A percentile compares a stretch with the other conserved stretches of the same genome.
phyloP scores from a whole-genome alignment of 2,329 filamentous ascomycete species.

The Bimuria novae-zelandiae region DNA sequence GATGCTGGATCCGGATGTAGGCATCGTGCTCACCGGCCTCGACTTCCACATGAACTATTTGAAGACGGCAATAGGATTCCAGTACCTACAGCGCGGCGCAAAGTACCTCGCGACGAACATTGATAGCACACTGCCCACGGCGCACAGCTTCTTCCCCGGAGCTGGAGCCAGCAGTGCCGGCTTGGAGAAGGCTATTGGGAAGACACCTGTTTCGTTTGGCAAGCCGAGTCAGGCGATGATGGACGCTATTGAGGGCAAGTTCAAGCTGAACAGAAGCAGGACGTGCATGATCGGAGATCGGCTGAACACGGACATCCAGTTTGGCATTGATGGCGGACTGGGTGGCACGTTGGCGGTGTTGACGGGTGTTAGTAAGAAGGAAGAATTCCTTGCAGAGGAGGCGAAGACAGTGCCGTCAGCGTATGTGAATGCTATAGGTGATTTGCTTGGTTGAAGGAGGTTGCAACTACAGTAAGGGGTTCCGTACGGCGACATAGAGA shows the following conservation, averaged over 20 bases:
- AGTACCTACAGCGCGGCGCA: slow-evolving; percentile 83
- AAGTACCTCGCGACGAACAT: slow-evolving; percentile 91
- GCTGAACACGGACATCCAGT: slow-evolving; percentile 93
- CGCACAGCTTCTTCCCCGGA: slow-evolving; percentile 84
- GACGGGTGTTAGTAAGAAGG: slow-evolving; percentile 86
- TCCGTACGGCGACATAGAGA: not conserved
- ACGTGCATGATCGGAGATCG: slow-evolving; percentile 97
- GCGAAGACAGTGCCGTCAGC: slow-evolving; percentile 74
- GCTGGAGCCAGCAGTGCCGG: slow-evolving; percentile 83
- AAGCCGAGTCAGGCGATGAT: slow-evolving; percentile 99
- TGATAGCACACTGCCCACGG: slow-evolving; percentile 85
- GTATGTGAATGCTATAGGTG: slow-evolving; percentile 83
- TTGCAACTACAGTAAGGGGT: not conserved
- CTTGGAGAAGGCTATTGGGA: slow-evolving; percentile 65
- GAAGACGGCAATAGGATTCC: slow-evolving; percentile 81
- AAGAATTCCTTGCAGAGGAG: slow-evolving; percentile 74
- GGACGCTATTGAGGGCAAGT: slow-evolving; percentile 97
- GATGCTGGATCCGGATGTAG: slow-evolving; percentile 85
- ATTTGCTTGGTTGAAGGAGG: slow-evolving; percentile 58
- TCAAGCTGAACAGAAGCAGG: slow-evolving; percentile 78
- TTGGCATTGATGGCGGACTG: slow-evolving; percentile 86
- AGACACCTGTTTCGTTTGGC: slow-evolving; percentile 77
- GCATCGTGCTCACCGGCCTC: slow-evolving; percentile 83
- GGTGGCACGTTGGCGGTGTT: slow-evolving; percentile 90
- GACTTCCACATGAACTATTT: slow-evolving; percentile 97